A percentile compares a stretch with the other conserved stretches of the same genome.
phyloP scores from a whole-genome alignment of 139 green algal species.

The Prasinococcaceae sp. region DNA sequence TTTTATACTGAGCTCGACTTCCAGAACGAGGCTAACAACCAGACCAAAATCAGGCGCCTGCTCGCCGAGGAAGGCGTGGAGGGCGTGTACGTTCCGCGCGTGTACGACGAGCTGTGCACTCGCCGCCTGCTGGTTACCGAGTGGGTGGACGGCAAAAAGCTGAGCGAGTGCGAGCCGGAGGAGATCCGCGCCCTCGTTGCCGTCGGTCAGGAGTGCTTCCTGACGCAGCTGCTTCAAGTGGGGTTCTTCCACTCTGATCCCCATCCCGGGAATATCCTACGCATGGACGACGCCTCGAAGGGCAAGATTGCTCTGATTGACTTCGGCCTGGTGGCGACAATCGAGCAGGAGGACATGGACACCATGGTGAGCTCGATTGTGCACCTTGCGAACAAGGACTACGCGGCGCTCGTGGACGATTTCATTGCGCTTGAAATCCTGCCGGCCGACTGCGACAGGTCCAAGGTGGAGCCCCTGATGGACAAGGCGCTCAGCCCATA shows the following conservation, averaged over 20 bases:
- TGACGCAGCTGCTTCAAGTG: constrained; percentile 82
- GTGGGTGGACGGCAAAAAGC: constrained; percentile 80
- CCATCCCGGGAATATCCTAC: constrained; percentile 26
- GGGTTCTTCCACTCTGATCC: constrained; percentile 73
- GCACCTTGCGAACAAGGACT: constrained; percentile 54
- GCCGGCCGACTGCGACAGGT: constrained; percentile 19
- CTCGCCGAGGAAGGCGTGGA: constrained; percentile 27
- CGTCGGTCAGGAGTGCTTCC: constrained; percentile 74
- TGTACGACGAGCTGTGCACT: constrained; percentile 17
- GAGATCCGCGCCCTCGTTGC: constrained; percentile 54
- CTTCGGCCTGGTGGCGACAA: constrained; percentile 69
- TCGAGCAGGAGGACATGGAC: constrained; percentile 42
- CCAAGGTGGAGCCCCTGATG: constrained; percentile 12
- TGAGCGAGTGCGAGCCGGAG: constrained; percentile 49
- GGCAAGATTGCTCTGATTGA: constrained; percentile 70
- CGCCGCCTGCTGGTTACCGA: constrained; percentile 67
- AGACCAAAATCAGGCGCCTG: constrained; percentile 41
- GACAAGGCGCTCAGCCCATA: constrained; percentile 40
- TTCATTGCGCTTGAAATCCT: constrained; percentile 70
- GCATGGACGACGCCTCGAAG: constrained; percentile 38
- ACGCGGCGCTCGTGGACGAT: constrained; percentile 55
- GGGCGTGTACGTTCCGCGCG: constrained; percentile 16
- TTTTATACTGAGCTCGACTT: constrained; percentile 90
- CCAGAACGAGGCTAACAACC: constrained; percentile 68
- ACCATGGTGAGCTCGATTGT: constrained; percentile 61